Base-by-base conservation (phyloP, 306 rosid species). In the Hylodesmum podocarpum region DNA sequence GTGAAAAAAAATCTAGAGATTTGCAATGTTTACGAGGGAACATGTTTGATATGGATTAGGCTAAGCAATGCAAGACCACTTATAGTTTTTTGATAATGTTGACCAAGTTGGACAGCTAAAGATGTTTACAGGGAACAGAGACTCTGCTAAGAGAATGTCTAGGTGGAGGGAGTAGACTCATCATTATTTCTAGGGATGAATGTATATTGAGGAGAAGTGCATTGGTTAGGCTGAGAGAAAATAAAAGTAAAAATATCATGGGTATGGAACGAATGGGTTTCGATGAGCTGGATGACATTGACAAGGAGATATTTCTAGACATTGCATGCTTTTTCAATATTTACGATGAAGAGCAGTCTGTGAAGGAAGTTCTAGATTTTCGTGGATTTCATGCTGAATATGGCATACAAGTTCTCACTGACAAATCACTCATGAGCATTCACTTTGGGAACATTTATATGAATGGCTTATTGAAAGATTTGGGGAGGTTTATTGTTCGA, bases 261-360 rank as follows among this genome's bases (percentile, higher is more conserved):
- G 19, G 28, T 16, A 33, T 73, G 13, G 1, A 58, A 2, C 70
- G 46, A 59, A 16, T 44, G 3, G 11, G 70, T 73, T 73, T 29
- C 62, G 62, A 61, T 43, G 59, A 18, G 25, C 4, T 72, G 4
- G 51, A 72, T 1, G 4, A 50, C 10, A 8, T 0, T 0, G 43
- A 73, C 0, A 40, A 57, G 14, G 69, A 73, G 28, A 55, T 73
- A 41, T 73, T 73, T 41, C 19, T 73, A 8, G 78, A 73, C 12
- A 73, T 73, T 57, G 40, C 69, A 4, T 73, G 68, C 19, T 41
- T 57, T 5, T 41, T 22, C 0, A 0, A 9, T 1, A 0, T 0
- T 1, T 0, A 1, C 4, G 6, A 37, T 0, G 0, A 0, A 0
- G 13, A 4, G 12, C 0, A 5, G 0, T 2, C 0, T 10, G 29